These are phyloP conservation scores for Pisolithus orientalis DNA, from an alignment of 768 basidiomycete genomes.

Conservation along the genomic window DNA sequence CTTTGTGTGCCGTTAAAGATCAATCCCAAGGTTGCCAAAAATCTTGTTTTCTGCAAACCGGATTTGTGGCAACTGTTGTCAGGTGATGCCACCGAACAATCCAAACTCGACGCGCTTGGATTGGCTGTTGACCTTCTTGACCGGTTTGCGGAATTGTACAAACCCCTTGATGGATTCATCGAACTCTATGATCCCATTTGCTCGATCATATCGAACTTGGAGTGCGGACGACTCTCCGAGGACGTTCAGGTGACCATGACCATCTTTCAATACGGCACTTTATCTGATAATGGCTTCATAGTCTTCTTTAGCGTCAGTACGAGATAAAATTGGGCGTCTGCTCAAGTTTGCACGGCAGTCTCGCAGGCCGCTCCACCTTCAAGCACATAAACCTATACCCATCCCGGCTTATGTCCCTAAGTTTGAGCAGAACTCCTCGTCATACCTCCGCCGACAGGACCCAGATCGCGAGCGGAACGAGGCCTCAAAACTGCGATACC, in stretches of 20 bases:
- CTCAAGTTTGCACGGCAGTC: conserved; percentile 68
- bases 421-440: conserved; percentile 75
- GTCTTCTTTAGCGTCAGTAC: conserved; percentile 40
- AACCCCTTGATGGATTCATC: conserved; percentile 72
- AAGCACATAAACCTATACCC: conserved; percentile 94
- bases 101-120: conserved; percentile 66
- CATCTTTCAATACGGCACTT: conserved; percentile 3
- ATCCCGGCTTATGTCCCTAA: conserved; percentile 92
- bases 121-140: conserved; percentile 58
- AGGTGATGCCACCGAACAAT: conserved; percentile 40
- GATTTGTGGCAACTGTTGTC: conserved; percentile 43
- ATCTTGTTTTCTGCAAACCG: conserved; percentile 36
- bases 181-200: conserved; percentile 75
- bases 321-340: conserved; percentile 50
- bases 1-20: conserved; percentile 37
- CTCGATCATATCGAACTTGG: conserved; percentile 49
- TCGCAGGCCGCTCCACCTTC: conserved; percentile 75
- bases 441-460: conserved; percentile 74
- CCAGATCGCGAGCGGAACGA: conserved; percentile 91
- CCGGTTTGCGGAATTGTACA: conserved; percentile 70
- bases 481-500: conserved; percentile 73
- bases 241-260: conserved; percentile 46
- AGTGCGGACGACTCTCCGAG: conserved; percentile 40
- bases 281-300: conserved; percentile 24
- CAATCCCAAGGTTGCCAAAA: conserved; percentile 32